Conservation (phyloP, 2,329 filamentous ascomycete species). For the Periconia macrospinosa region DNA sequence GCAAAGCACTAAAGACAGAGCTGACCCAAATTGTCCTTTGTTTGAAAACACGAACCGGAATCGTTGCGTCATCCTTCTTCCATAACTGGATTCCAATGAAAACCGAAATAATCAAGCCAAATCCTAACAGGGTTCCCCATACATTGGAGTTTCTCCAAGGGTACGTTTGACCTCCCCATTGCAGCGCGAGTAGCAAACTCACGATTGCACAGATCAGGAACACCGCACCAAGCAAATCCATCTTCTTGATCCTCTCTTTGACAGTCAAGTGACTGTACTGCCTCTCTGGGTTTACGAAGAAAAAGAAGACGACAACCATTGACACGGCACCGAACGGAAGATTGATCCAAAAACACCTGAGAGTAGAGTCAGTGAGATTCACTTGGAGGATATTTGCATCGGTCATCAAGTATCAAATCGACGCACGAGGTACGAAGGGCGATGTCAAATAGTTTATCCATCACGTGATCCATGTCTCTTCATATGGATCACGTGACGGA, state of each 20-base stretch:
- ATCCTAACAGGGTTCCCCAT: conserved; percentile 55
- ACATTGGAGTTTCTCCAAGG: conserved; percentile 52
- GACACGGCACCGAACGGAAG: conserved; percentile 49
- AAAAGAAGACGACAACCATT: conserved; percentile 32
- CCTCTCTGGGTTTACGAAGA: conserved; percentile 32
- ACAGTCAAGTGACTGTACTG: conserved; percentile 30
- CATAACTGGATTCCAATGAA: conserved; percentile 45
- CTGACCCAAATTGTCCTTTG: conserved; percentile 38
- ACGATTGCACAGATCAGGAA: conserved; percentile 39
- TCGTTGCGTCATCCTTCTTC: conserved; percentile 33
- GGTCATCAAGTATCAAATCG: too few species aligned
- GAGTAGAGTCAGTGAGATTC: conserved; percentile 3
- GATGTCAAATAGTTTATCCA: too few species aligned
- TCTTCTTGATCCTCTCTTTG: conserved; percentile 42
- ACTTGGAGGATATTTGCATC: not conserved
- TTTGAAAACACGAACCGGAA: conserved; percentile 36
- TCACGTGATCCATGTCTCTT: too few species aligned
- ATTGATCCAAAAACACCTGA: conserved; percentile 42
- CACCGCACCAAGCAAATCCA: conserved; percentile 35
- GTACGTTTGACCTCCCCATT: conserved; percentile 47
- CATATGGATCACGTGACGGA: too few species aligned
- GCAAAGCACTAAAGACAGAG: conserved; percentile 36
- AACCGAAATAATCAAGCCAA: conserved; percentile 48
- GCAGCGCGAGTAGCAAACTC: conserved; percentile 36
- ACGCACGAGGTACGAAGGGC: too few species aligned